Evolutionary conservation across 768 basidiomycete genomes (phyloP).

Genomic region (Phlebiopsis gigantea): DNA sequence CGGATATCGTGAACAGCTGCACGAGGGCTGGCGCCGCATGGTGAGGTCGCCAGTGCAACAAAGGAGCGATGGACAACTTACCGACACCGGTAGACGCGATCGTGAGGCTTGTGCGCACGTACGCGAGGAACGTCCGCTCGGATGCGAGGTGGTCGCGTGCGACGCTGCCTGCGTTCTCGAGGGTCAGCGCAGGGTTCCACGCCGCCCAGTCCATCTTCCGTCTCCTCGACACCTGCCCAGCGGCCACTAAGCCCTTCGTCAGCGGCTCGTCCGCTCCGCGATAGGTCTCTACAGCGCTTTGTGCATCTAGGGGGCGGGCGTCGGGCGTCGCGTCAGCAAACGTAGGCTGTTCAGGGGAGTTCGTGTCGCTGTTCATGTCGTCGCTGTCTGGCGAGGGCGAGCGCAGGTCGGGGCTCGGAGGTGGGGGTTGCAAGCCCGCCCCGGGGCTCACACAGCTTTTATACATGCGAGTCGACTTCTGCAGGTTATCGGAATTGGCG

Average conservation of each 20-base stretch:
- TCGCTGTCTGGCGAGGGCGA: neutral
- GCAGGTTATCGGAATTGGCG: neutral
- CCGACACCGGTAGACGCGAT: conserved; percentile 48
- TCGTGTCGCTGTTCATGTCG: neutral
- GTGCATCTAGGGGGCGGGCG: neutral
- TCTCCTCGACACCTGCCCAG: neutral
- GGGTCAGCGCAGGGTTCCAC: conserved; percentile 22
- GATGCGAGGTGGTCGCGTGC: conserved; percentile 49
- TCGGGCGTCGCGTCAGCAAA: neutral
- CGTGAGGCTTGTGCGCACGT: conserved; percentile 44
- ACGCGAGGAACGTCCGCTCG: conserved; percentile 48
- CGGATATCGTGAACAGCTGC: conserved; percentile 40
- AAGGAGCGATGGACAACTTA: conserved; percentile 20
- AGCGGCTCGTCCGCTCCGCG: neutral
- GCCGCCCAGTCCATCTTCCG: neutral
- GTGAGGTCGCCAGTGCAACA: neutral
- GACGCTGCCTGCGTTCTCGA: conserved; percentile 44
- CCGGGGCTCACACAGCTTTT: neutral
- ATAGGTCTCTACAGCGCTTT: neutral
- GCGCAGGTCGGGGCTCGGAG: neutral
- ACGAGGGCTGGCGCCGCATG: conserved; percentile 32
- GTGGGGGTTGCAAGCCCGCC: neutral
- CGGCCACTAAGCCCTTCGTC: neutral
- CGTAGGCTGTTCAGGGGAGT: neutral
- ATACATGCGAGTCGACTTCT: neutral